Evolutionary conservation across 2,329 filamentous ascomycete species (phyloP).

Genomic region (Penicillium griseofulvum): DNA sequence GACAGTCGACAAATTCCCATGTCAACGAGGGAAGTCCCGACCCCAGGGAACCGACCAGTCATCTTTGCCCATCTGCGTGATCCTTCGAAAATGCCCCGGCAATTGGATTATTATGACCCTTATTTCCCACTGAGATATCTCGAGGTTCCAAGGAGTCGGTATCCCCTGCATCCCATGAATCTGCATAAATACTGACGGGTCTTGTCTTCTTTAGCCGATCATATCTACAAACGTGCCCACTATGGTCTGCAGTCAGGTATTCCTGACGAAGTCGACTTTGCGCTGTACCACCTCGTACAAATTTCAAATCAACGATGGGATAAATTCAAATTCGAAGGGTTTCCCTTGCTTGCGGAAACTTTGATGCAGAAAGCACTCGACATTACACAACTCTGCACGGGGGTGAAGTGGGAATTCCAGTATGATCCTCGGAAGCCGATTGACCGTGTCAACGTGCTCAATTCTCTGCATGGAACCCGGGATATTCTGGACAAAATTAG

Average conservation of each 20-base stretch:
- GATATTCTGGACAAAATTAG: slow-evolving; percentile 72
- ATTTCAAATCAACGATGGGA: slow-evolving; percentile 93
- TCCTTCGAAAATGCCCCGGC: slow-evolving; percentile 30
- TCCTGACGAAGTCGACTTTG: slow-evolving; percentile 82
- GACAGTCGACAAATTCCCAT: slow-evolving; percentile 39
- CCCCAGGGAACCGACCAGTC: slow-evolving; percentile 44
- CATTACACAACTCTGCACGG: slow-evolving; percentile 74
- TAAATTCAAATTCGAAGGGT: slow-evolving; percentile 92
- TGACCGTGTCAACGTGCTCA: slow-evolving; percentile 56
- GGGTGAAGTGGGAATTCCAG: slow-evolving; percentile 75
- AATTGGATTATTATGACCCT: slow-evolving; percentile 40
- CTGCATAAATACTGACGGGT: slow-evolving; percentile 6
- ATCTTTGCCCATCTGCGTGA: slow-evolving; percentile 31
- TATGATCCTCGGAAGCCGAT: slow-evolving; percentile 60
- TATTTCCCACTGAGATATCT: slow-evolving; percentile 38
- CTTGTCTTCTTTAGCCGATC: slow-evolving; percentile 32
- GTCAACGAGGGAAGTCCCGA: slow-evolving; percentile 42
- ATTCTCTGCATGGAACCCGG: slow-evolving; percentile 65
- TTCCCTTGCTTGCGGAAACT: slow-evolving; percentile 81
- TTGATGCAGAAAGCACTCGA: slow-evolving; percentile 81
- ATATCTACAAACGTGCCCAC: slow-evolving; percentile 87
- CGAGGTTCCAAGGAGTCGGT: slow-evolving; percentile 39
- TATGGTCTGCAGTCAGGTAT: slow-evolving; percentile 79
- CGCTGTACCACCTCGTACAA: slow-evolving; percentile 87
- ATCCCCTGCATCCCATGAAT: not conserved